Conservation (phyloP, 2,329 filamentous ascomycete genomes). For the Sclerotinia minor region DNA sequence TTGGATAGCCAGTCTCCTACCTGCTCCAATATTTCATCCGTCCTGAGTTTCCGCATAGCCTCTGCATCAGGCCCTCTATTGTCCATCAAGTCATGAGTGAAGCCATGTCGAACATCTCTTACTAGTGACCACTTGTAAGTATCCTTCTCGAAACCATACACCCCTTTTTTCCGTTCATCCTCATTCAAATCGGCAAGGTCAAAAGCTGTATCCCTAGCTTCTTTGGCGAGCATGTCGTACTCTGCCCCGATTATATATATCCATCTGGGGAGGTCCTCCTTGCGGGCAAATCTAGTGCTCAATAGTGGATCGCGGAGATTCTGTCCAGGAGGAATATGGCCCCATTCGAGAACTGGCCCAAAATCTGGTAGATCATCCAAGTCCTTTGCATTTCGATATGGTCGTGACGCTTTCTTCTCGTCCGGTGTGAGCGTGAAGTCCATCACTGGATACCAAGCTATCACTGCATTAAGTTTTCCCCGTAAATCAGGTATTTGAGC, state of each 20-base stretch:
- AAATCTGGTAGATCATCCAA: slow-evolving; percentile 29
- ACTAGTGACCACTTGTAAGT: slow-evolving; percentile 31
- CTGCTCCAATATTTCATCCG: slow-evolving; percentile 27
- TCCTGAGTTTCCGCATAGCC: slow-evolving; percentile 23
- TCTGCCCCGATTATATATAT: slow-evolving; percentile 31
- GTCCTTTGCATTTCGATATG: slow-evolving; percentile 40
- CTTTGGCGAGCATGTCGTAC: slow-evolving; percentile 31
- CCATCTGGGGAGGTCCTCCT: slow-evolving; percentile 33
- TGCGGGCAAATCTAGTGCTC: slow-evolving; percentile 32
- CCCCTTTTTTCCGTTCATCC: slow-evolving; percentile 18
- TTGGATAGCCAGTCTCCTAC: slow-evolving; percentile 31
- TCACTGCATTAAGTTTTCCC: slow-evolving; percentile 42
- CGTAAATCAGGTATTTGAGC: slow-evolving; percentile 45
- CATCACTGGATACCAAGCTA: slow-evolving; percentile 49
- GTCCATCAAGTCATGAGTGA: slow-evolving; percentile 31
- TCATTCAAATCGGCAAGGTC: slow-evolving; percentile 28
- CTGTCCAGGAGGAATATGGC: slow-evolving; percentile 34
- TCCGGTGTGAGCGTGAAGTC: slow-evolving; percentile 44
- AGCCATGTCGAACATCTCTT: slow-evolving; percentile 30
- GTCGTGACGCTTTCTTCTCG: slow-evolving; percentile 39
- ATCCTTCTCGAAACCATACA: slow-evolving; percentile 31
- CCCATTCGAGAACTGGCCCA: slow-evolving; percentile 34
- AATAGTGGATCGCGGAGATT: slow-evolving; percentile 35
- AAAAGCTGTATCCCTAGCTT: slow-evolving; percentile 29
- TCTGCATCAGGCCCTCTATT: slow-evolving; percentile 26